Evolutionary conservation across 148 eudicot species (phyloP).

Genomic region (Cornus florida): DNA sequence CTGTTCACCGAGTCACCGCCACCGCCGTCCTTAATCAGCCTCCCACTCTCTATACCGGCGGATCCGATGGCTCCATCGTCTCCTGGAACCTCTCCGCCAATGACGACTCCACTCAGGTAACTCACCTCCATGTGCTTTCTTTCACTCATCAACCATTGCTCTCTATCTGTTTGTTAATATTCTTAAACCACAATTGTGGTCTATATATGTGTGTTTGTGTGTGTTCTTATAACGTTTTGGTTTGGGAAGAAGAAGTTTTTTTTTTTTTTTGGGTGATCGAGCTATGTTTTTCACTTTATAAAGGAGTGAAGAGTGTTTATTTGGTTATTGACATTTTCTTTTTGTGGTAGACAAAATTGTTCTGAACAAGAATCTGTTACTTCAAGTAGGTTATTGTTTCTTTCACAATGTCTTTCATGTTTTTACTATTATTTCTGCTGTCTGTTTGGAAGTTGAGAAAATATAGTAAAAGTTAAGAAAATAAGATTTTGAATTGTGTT

Average conservation of each 20-base stretch:
- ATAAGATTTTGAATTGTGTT: not conserved
- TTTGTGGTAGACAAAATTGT: not conserved
- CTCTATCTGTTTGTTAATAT: not conserved
- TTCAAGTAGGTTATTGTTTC: not conserved
- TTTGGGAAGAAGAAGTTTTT: not conserved
- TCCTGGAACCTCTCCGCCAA: slow-evolving; percentile 74
- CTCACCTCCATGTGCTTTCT: not conserved
- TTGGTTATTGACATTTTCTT: not conserved
- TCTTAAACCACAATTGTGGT: not conserved
- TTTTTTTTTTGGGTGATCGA: not conserved
- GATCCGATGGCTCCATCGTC: slow-evolving; percentile 91
- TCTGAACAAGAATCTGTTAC: not conserved
- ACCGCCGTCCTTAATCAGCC: slow-evolving; percentile 48
- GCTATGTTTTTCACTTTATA: not conserved
- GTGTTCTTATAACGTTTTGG: not conserved
- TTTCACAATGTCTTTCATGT: not conserved
- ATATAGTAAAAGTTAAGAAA: not conserved
- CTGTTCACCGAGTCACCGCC: slow-evolving; percentile 77
- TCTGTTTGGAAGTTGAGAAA: not conserved
- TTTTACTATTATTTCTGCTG: not conserved
- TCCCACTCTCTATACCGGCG: slow-evolving; percentile 91
- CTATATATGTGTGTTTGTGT: not conserved
- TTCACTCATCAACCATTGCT: not conserved
- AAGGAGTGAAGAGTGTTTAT: not conserved
- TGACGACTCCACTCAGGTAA: slow-evolving; percentile 21